Conservation (phyloP, 192 early-diverging fungal species). For the Coemansia sp. region DNA sequence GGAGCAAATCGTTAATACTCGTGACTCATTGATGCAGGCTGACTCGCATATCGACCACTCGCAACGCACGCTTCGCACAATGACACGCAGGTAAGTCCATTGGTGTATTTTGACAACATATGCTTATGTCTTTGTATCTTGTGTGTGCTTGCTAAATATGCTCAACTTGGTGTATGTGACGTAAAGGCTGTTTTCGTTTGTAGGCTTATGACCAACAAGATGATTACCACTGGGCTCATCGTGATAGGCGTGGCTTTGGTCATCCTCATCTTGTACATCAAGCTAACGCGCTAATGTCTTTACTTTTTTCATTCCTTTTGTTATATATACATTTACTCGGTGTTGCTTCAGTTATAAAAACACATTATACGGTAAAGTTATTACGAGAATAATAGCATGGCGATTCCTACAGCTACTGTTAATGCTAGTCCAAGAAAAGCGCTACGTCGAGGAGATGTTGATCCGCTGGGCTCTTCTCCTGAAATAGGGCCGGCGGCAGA, state of each 20-base stretch:
- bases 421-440: neutral
- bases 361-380: neutral
- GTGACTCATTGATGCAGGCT: slow-evolving; percentile 84
- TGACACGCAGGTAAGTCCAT: slow-evolving; percentile 70
- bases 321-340: slow-evolving; percentile 6
- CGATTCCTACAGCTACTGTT: neutral
- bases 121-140: neutral
- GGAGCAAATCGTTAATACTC: slow-evolving; percentile 84
- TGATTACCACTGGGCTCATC: slow-evolving; percentile 86
- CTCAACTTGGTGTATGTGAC: slow-evolving; percentile 1
- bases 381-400: neutral
- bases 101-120: neutral
- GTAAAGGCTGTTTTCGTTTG: neutral
- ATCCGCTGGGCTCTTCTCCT: neutral
- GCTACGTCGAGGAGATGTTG: neutral
- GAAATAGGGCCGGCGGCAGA: neutral
- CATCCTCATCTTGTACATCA: slow-evolving; percentile 79
- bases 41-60: slow-evolving; percentile 71
- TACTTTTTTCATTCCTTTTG: neutral
- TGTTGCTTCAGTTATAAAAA: neutral
- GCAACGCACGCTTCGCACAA: slow-evolving; percentile 66
- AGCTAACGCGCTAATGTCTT: slow-evolving; percentile 57
- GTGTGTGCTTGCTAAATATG: slow-evolving; percentile 17
- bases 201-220: slow-evolving; percentile 86
- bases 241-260: slow-evolving; percentile 79